Evolutionary conservation across 192 early-diverging fungal species (phyloP).

Genomic region (Coemansia sp.): DNA sequence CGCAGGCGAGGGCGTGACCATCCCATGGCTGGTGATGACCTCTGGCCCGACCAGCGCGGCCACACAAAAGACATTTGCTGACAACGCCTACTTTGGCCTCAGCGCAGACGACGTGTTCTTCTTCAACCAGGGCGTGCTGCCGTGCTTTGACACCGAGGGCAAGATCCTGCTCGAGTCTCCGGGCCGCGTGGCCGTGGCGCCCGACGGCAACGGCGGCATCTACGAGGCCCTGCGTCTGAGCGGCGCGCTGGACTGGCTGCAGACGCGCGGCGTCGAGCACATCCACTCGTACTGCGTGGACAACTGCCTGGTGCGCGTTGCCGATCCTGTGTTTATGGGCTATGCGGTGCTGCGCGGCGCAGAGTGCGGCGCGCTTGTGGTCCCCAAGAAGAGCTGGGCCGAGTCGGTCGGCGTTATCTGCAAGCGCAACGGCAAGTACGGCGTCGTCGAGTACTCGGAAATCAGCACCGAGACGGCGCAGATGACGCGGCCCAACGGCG

Average conservation of each 20-base stretch:
- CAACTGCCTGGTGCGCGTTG: slow-evolving; percentile 95
- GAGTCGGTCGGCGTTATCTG: slow-evolving; percentile 97
- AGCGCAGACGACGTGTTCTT: slow-evolving; percentile 81
- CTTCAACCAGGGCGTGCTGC: slow-evolving; percentile 95
- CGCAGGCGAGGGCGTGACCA: slow-evolving; percentile 55
- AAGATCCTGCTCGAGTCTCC: slow-evolving; percentile 88
- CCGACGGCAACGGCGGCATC: slow-evolving; percentile 92
- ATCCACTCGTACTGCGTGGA: slow-evolving; percentile 97
- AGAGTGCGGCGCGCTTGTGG: slow-evolving; percentile 93
- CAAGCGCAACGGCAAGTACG: slow-evolving; percentile 73
- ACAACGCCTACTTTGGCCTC: slow-evolving; percentile 87
- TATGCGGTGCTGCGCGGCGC: slow-evolving; percentile 85
- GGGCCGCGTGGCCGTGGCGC: slow-evolving; percentile 72
- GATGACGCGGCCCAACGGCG: slow-evolving; percentile 57
- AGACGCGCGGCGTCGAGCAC: slow-evolving; percentile 78
- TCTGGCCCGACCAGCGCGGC: slow-evolving; percentile 85
- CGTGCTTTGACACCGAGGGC: slow-evolving; percentile 89
- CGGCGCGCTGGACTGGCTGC: slow-evolving; percentile 78
- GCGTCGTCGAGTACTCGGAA: slow-evolving; percentile 97
- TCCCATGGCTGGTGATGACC: slow-evolving; percentile 99
- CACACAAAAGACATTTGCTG: slow-evolving; percentile 75
- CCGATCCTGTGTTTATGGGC: slow-evolving; percentile 94
- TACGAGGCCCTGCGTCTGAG: slow-evolving; percentile 87
- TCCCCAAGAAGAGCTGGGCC: slow-evolving; percentile 79
- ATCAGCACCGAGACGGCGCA: slow-evolving; percentile 75